Conservation (phyloP, 2,329 filamentous ascomycete species). For the Chalara sp. region DNA sequence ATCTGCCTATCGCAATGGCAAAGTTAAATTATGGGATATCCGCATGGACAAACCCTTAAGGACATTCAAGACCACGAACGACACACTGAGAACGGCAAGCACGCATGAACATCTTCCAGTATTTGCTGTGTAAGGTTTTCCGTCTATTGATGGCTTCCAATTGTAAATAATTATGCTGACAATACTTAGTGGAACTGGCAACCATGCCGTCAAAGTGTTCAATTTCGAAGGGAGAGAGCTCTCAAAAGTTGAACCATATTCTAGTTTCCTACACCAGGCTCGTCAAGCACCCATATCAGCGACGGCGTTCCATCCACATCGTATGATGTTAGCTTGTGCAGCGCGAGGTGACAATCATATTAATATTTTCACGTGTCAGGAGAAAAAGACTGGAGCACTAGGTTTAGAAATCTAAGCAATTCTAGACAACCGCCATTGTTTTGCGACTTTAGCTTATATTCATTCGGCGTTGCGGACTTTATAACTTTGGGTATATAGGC, state of each 20-base stretch:
- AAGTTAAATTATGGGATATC: slow-evolving; percentile 94
- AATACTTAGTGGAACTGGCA: slow-evolving; percentile 69
- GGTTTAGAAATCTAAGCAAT: too few relatives aligned
- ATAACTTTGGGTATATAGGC: not conserved
- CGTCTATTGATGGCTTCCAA: not conserved
- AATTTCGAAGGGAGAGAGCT: slow-evolving; percentile 78
- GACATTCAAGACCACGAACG: slow-evolving; percentile 66
- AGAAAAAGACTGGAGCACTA: slow-evolving; percentile 26
- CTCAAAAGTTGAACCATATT: slow-evolving; percentile 82
- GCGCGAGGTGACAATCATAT: slow-evolving; percentile 84
- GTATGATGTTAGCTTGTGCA: slow-evolving; percentile 82
- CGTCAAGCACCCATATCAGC: slow-evolving; percentile 76
- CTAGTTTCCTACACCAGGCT: slow-evolving; percentile 77
- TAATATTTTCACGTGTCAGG: slow-evolving; percentile 74
- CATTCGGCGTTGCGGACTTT: not conserved
- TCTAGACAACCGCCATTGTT: not conserved
- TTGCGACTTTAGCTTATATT: not conserved
- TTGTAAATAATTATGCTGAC: not conserved
- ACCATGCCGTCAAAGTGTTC: slow-evolving; percentile 85
- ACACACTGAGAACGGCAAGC: slow-evolving; percentile 76
- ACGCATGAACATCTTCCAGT: slow-evolving; percentile 96
- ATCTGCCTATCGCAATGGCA: slow-evolving; percentile 84
- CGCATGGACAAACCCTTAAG: slow-evolving; percentile 74
- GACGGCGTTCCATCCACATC: slow-evolving; percentile 92
- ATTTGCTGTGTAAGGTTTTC: slow-evolving; percentile 74